Conservation (phyloP, 2,329 filamentous ascomycete genomes). For the Capronia epimyces region DNA sequence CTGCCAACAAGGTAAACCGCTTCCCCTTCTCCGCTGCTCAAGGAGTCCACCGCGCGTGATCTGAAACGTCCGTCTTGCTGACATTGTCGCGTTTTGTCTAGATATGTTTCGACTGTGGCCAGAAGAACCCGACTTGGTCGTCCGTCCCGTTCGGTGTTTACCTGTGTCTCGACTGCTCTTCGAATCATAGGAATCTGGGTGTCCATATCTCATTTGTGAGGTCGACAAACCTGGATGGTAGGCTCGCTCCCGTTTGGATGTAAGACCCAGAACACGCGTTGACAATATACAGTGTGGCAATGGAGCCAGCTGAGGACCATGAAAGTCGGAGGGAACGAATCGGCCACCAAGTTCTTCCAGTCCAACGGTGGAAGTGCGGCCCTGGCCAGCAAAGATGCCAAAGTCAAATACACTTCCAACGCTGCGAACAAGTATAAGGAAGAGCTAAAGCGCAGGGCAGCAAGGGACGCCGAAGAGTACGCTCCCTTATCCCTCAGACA, state of each 20-base stretch:
- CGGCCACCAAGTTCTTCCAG: conserved; percentile 96
- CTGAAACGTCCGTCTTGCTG: conserved; percentile 17
- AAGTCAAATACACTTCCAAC: conserved; percentile 91
- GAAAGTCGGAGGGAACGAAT: conserved; percentile 98
- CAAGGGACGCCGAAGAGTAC: conserved; percentile 77
- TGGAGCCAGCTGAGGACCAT: conserved; percentile 96
- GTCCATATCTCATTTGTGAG: conserved; percentile 99
- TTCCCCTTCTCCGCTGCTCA: conserved; percentile 17
- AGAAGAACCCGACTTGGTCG: conserved; percentile 98
- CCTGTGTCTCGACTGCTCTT: conserved; percentile 94
- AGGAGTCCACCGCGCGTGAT: neutral
- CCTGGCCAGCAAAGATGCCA: conserved; percentile 90
- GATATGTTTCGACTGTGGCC: conserved; percentile 97
- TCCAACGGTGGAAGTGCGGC: conserved; percentile 90
- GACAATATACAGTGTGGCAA: conserved; percentile 71
- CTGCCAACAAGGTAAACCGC: conserved; percentile 77
- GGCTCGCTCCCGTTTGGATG: conserved; percentile 34
- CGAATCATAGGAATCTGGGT: conserved; percentile 93
- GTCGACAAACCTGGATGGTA: conserved; percentile 97
- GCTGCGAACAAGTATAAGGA: conserved; percentile 98
- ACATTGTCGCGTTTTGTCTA: conserved; percentile 36
- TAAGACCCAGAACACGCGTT: conserved; percentile 17
- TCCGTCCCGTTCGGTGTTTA: conserved; percentile 97
- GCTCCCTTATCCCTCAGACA: conserved; percentile 33
- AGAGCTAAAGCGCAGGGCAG: conserved; percentile 80